These are phyloP conservation scores for Ceratocystis ficicola DNA, from an alignment of 2,329 filamentous ascomycete species.

Conservation along the genomic window DNA sequence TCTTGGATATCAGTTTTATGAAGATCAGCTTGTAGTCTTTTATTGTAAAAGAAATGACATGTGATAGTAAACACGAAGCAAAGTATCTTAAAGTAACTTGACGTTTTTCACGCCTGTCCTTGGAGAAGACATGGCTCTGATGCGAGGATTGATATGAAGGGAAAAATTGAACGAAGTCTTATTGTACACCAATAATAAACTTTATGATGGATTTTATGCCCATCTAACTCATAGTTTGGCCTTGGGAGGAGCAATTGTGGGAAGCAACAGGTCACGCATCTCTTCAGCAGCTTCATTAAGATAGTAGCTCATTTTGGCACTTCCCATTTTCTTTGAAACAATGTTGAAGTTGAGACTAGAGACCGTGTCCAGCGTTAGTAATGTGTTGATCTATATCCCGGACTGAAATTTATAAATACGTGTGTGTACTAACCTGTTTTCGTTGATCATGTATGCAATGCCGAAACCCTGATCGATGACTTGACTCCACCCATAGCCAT, in stretches of 20 bases:
- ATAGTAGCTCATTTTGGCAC: slow-evolving; percentile 89
- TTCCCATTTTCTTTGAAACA: slow-evolving; percentile 82
- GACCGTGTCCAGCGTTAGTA: slow-evolving; percentile 29
- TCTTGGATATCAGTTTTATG: background rate
- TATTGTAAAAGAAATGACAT: background rate
- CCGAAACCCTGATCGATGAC: slow-evolving; percentile 93
- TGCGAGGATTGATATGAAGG: background rate
- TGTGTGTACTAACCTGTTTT: slow-evolving; percentile 49
- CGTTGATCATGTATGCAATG: slow-evolving; percentile 99
- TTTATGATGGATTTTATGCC: background rate
- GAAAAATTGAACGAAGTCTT: background rate
- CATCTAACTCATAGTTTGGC: slow-evolving; percentile 61
- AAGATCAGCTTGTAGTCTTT: background rate
- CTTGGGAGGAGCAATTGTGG: slow-evolving; percentile 67
- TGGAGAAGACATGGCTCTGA: no score
- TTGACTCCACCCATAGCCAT: slow-evolving; percentile 97
- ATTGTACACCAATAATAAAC: background rate
- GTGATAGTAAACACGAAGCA: background rate
- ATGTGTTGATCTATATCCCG: background rate
- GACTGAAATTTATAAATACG: background rate
- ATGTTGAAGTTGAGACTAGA: slow-evolving; percentile 85
- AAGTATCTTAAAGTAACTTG: background rate
- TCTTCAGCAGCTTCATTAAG: slow-evolving; percentile 87
- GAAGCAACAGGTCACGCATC: slow-evolving; percentile 72
- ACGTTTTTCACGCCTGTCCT: no score